These are phyloP conservation scores for Yamadazyma taylorii DNA, from an alignment of 1,139 yeast species.

Conservation along the genomic window DNA sequence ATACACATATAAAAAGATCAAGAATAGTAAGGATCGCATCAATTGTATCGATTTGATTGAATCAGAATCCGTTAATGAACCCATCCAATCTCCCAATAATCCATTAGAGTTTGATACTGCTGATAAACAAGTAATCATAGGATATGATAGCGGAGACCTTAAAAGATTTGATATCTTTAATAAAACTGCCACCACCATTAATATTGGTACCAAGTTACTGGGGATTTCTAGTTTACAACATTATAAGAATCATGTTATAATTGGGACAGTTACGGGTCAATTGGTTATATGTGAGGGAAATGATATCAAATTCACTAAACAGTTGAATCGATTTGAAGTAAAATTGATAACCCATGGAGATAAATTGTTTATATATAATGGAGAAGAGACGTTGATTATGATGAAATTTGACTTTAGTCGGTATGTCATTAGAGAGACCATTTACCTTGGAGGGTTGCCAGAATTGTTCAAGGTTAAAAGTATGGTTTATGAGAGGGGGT, in stretches of 20 bases:
- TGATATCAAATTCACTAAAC: slow-evolving; percentile 6
- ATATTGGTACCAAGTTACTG: neutral
- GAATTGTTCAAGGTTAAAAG: slow-evolving; percentile 20
- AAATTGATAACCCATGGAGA: slow-evolving; percentile 4
- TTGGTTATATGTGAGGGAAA: slow-evolving; percentile 17
- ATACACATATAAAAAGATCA: slow-evolving; percentile 35
- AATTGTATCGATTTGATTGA: slow-evolving; percentile 18
- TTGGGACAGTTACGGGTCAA: slow-evolving; percentile 25
- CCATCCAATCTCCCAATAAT: too few relatives aligned
- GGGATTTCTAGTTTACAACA: slow-evolving; percentile 7
- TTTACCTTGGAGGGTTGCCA: slow-evolving; percentile 24
- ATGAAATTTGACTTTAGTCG: slow-evolving; percentile 11
- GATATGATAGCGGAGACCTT: slow-evolving; percentile 48
- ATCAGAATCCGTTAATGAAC: slow-evolving; percentile 1
- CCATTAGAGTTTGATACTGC: slow-evolving; percentile 21
- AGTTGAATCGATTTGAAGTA: slow-evolving; percentile 14
- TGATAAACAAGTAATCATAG: slow-evolving; percentile 34
- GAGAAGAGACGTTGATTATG: slow-evolving; percentile 22
- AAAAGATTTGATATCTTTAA: slow-evolving; percentile 21
- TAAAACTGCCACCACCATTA: slow-evolving; percentile 18
- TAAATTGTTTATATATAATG: slow-evolving; percentile 19
- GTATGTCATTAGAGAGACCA: slow-evolving; percentile 4
- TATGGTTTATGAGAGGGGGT: slow-evolving; percentile 11
- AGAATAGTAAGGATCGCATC: slow-evolving; percentile 33
- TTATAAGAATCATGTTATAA: slow-evolving; percentile 19